phyloP scores from a whole-genome alignment of 805 yeast species.

The Monosporozyma yasuniensis region DNA sequence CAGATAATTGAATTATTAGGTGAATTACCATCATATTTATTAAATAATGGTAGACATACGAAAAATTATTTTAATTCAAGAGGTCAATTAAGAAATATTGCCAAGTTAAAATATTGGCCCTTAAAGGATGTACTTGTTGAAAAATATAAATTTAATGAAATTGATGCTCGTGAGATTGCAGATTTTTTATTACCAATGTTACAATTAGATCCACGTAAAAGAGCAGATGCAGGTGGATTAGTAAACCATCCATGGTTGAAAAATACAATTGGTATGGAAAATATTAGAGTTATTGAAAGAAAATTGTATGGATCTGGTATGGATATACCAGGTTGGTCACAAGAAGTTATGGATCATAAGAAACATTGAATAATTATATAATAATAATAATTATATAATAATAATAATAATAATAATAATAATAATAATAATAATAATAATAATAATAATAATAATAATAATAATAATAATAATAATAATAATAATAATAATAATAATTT shows the following conservation, averaged over 20 bases:
- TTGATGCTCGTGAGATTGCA: slow-evolving; percentile 63
- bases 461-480: too few relatives aligned
- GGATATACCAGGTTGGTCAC: slow-evolving; percentile 87
- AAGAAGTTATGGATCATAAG: slow-evolving; percentile 44
- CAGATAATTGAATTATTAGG: slow-evolving; percentile 84
- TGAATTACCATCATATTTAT: slow-evolving; percentile 48
- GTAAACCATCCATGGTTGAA: slow-evolving; percentile 75
- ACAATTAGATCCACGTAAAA: slow-evolving; percentile 58
- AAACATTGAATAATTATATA: slow-evolving; percentile 25
- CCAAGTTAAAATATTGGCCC: slow-evolving; percentile 83
- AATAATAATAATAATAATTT: too few relatives aligned
- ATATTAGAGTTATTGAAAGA: slow-evolving; percentile 54
- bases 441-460: too few relatives aligned
- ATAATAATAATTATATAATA: too few relatives aligned
- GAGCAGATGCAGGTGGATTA: slow-evolving; percentile 97
- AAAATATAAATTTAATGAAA: slow-evolving; percentile 65
- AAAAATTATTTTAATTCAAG: slow-evolving; percentile 54
- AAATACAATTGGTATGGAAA: slow-evolving; percentile 70
- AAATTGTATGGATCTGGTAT: slow-evolving; percentile 72
- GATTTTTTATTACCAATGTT: slow-evolving; percentile 83
- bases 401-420: neutral
- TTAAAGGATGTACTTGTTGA: slow-evolving; percentile 71
- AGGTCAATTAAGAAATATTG: slow-evolving; percentile 69
- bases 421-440: neutral
- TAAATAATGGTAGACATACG: slow-evolving; percentile 54